Conservation (phyloP, 208 protist genomes). For the Leishmania turanica region DNA sequence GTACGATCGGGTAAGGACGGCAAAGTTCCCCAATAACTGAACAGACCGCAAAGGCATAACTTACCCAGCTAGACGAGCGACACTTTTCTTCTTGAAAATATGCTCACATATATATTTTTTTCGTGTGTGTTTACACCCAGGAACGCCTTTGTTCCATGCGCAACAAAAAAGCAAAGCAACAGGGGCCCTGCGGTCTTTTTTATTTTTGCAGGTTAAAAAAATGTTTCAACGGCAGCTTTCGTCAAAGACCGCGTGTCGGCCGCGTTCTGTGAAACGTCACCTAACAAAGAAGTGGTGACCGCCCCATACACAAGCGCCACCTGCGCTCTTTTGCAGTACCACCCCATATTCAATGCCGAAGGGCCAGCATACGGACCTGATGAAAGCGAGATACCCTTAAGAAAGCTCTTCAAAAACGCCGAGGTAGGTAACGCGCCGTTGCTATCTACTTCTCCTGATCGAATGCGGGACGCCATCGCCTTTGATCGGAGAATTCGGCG, state of each 20-base stretch:
- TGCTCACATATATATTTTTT: neutral
- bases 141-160: neutral
- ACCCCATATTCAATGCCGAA: constrained; percentile 41
- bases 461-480: constrained; percentile 44
- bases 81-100: neutral
- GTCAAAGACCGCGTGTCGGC: constrained; percentile 52
- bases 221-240: constrained; percentile 21
- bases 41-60: neutral
- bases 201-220: constrained; percentile 32
- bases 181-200: neutral
- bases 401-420: constrained; percentile 52
- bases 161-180: neutral
- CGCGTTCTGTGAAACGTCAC: constrained; percentile 48
- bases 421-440: constrained; percentile 17
- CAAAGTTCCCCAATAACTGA: neutral
- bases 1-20: neutral
- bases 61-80: neutral
- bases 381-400: constrained; percentile 67
- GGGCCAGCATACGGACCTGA: constrained; percentile 51
- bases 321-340: constrained; percentile 57
- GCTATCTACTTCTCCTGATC: neutral
- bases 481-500: constrained; percentile 43
- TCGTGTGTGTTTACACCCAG: neutral
- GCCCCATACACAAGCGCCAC: constrained; percentile 51
- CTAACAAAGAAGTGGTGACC: constrained; percentile 68